Base-by-base conservation (phyloP, 495 filamentous ascomycete species). In the Penicillium manginii region DNA sequence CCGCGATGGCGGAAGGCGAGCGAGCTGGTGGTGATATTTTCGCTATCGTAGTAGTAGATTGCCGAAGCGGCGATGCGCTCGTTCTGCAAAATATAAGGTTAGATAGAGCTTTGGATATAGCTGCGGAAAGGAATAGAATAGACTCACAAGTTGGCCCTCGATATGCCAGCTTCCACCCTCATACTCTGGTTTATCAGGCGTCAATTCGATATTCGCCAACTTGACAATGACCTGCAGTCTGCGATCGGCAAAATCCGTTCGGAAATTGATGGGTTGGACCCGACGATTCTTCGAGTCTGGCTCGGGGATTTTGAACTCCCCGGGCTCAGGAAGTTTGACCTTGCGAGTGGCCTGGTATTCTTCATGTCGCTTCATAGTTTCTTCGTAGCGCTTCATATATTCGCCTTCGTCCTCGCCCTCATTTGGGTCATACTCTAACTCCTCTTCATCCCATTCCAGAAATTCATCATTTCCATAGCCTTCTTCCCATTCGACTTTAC, bases 201-300 rank as follows among this genome's bases (percentile, higher is more conserved):
- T 83, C 4, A 90, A 70, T 18, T 86, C 68, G 52, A 89, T 88
- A 57, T 82, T 84, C 7, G 81, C 80, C 4, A 90, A 62, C 59
- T 89, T 89, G 55, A 88, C 79, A 56, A 89, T 86, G 4, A 89
- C 73, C 60, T 90, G 87, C 0, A 89, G 67, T 0, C 78, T 80
- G 0, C 59, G 33, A 15, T 71, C n/a, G 43, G 4, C 18, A 26
- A 46, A 69, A 78, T 66, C 15, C 17, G 69, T 49, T 7, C 57
- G 59, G 2, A 82, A 64, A 48, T 73, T 50, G n/a, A 79, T 39
- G 4, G 32, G 33, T 11, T 48, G 32, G n/a, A 21, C 15, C 7
- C 18, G 31, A 10, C 22, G 2, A 4, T 26, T 2, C n/a, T n/a
- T n/a, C n/a, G n/a, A n/a, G 14, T 31, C 29, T 9, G 29, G 37